These are phyloP conservation scores for Xylaria sp. DNA, from an alignment of 2,329 filamentous ascomycete genomes.

Conservation along the genomic window DNA sequence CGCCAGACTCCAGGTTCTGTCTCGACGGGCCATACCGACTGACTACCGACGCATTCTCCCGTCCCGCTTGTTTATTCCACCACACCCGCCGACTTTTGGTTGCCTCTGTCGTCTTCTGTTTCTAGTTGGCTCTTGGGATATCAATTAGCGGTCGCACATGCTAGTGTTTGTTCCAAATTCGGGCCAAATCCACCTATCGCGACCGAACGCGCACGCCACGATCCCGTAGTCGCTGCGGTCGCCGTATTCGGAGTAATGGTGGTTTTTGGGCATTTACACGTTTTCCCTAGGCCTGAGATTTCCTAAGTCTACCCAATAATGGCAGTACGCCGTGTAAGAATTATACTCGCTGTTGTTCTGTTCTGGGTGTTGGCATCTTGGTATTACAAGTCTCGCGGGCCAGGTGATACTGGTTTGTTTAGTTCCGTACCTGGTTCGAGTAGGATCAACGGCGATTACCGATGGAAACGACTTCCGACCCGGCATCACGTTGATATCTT, in stretches of 20 bases:
- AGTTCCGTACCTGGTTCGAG: slow-evolving; percentile 19
- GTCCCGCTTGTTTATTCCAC: neutral
- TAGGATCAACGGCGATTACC: slow-evolving; percentile 16
- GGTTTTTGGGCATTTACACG: neutral
- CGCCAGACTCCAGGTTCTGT: too few relatives aligned
- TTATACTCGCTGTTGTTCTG: slow-evolving; percentile 38
- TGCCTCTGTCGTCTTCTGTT: neutral
- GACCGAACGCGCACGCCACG: slow-evolving; percentile 10
- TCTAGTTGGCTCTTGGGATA: neutral
- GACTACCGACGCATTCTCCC: too few relatives aligned
- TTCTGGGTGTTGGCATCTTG: slow-evolving; percentile 41
- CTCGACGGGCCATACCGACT: too few relatives aligned
- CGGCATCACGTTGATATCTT: slow-evolving; percentile 43
- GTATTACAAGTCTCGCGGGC: slow-evolving; percentile 39
- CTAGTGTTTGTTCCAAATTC: neutral
- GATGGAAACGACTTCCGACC: slow-evolving; percentile 45
- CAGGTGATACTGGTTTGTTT: slow-evolving; percentile 24
- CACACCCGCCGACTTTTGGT: neutral
- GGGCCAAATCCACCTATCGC: neutral
- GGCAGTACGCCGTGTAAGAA: slow-evolving; percentile 40
- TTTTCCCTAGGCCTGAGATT: slow-evolving; percentile 1
- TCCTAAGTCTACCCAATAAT: slow-evolving; percentile 29
- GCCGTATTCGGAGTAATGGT: slow-evolving; percentile 22
- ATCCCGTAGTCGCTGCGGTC: neutral
- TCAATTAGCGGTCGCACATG: neutral